Conservation (phyloP, 139 green algal genomes). For the Chlamydomonas asymmetrica region DNA sequence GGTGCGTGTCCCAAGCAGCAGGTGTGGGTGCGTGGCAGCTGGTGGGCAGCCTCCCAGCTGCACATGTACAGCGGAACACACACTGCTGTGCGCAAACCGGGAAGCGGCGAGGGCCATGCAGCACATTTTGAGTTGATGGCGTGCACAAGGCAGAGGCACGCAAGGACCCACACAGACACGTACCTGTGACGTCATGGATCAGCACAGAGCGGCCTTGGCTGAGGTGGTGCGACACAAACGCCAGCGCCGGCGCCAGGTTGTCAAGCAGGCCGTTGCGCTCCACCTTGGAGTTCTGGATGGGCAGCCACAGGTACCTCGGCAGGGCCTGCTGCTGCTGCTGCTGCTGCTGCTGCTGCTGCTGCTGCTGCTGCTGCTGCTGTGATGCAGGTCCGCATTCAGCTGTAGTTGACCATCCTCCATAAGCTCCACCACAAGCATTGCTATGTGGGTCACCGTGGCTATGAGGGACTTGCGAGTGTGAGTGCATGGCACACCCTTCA, state of each 20-base stretch:
- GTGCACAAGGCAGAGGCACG: background rate
- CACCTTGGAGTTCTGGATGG: conserved; percentile 41
- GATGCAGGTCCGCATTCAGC: no score
- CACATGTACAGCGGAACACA: no score
- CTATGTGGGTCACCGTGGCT: no score
- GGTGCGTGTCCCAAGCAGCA: background rate
- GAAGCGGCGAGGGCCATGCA: no score
- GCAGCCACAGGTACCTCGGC: conserved; percentile 44
- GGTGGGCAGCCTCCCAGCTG: no score
- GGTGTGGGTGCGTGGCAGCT: no score
- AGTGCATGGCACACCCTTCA: no score
- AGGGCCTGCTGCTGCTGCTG: background rate
- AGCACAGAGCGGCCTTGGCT: conserved; percentile 33
- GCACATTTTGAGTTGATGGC: no score
- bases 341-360: background rate
- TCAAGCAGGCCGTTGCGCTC: conserved; percentile 28
- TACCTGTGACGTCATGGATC: conserved; percentile 54
- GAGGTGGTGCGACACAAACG: conserved; percentile 54
- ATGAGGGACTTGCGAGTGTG: no score
- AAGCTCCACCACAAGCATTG: no score
- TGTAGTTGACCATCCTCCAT: no score
- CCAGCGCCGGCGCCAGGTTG: conserved; percentile 39
- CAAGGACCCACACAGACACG: background rate
- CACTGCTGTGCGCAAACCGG: no score
- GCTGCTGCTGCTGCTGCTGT: background rate